Evolutionary conservation across 257 asterid species (phyloP).

Genomic region (Avicennia marina): DNA sequence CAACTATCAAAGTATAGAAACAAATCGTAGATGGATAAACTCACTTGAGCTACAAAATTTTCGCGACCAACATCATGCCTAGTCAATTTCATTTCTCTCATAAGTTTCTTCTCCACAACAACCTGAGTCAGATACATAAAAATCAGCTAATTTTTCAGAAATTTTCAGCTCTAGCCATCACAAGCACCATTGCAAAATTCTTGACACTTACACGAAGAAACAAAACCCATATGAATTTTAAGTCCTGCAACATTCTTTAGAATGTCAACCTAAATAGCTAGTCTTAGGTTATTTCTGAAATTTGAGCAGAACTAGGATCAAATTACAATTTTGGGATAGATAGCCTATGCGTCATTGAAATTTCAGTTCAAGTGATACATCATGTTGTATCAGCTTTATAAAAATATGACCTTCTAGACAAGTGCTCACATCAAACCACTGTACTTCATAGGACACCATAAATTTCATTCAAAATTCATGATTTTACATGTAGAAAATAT

Average conservation of each 20-base stretch:
- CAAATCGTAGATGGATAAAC: conserved; percentile 16
- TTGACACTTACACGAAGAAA: not conserved
- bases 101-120: conserved; percentile 70
- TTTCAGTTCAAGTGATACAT: not conserved
- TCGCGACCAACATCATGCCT: conserved; percentile 70
- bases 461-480: not conserved
- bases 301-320: not conserved
- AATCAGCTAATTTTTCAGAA: not conserved
- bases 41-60: conserved; percentile 52
- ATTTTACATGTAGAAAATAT: not conserved
- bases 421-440: conserved; percentile 1
- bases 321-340: not conserved
- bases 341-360: not conserved
- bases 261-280: not conserved
- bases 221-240: not conserved
- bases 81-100: conserved; percentile 50
- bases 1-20: not conserved
- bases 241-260: not conserved
- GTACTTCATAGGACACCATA: not conserved
- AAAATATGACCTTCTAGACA: too few species aligned
- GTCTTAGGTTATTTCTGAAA: not conserved
- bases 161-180: not conserved
- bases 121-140: conserved; percentile 35
- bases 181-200: not conserved
- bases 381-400: not conserved